A percentile compares a stretch with the other conserved stretches of the same genome.
These are phyloP conservation scores for Phytopythium mirpurense DNA, from an alignment of 352 stramenopile species.

Conservation along the genomic window DNA sequence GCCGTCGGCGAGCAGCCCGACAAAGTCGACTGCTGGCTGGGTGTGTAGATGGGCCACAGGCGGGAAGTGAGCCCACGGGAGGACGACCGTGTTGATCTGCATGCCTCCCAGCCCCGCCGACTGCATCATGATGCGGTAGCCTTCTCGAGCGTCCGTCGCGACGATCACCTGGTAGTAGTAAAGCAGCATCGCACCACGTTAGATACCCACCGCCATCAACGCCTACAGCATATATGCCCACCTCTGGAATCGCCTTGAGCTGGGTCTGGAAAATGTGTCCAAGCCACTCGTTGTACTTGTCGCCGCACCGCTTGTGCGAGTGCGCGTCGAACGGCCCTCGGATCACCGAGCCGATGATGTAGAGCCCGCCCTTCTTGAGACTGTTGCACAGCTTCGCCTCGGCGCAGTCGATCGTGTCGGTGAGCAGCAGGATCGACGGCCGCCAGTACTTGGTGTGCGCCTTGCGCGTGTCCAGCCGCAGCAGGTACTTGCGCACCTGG, in stretches of 20 bases:
- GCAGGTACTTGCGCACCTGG: slow-evolving; percentile 75
- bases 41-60: slow-evolving; percentile 7
- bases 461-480: slow-evolving; percentile 58
- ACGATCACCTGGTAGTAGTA: slow-evolving; percentile 59
- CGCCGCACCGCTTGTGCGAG: slow-evolving; percentile 20
- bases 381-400: slow-evolving; percentile 62
- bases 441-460: slow-evolving; percentile 79
- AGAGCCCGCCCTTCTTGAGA: slow-evolving; percentile 80
- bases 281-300: slow-evolving; percentile 43
- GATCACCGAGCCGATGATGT: slow-evolving; percentile 60
- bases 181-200: neutral
- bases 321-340: slow-evolving; percentile 26
- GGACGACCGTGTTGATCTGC: slow-evolving; percentile 68
- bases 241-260: slow-evolving; percentile 44
- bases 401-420: slow-evolving; percentile 24
- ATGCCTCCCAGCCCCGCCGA: slow-evolving; percentile 65
- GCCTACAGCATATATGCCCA: too few species aligned
- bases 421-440: slow-evolving; percentile 65
- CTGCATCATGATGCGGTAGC: slow-evolving; percentile 66
- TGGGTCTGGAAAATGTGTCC: slow-evolving; percentile 34
- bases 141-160: slow-evolving; percentile 30
- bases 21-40: slow-evolving; percentile 22
- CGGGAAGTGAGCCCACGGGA: slow-evolving; percentile 41
- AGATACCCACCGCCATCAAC: too few species aligned
- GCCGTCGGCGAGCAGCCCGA: slow-evolving; percentile 38